phyloP scores from a whole-genome alignment of 2,329 filamentous ascomycete genomes.

The Ceratocystis lukuohia region DNA sequence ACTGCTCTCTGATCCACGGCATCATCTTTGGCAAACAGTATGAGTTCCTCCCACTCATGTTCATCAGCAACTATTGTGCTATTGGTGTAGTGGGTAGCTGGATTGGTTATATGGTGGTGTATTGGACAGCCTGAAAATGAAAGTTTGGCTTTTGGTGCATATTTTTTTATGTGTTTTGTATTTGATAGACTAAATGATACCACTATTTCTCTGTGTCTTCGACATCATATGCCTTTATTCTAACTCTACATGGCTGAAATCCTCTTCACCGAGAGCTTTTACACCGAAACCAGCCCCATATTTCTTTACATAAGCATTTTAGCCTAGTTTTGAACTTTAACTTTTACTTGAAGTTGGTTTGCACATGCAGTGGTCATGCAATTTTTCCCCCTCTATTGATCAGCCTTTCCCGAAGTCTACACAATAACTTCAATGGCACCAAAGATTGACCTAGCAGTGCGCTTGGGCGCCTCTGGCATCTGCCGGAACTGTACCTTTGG shows the following conservation, averaged over 20 bases:
- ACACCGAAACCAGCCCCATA: constrained; percentile 5
- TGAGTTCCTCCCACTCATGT: constrained; percentile 92
- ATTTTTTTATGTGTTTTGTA: constrained; percentile 9
- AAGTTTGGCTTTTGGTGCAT: neutral
- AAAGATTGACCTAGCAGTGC: constrained; percentile 20
- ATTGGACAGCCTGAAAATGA: constrained; percentile 46
- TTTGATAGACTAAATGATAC: constrained; percentile 19
- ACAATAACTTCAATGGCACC: constrained; percentile 17
- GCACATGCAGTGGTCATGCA: neutral
- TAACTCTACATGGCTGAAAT: neutral
- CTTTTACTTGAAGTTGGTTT: neutral
- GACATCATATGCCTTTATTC: neutral
- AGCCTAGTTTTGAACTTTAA: constrained; percentile 8
- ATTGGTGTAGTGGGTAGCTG: constrained; percentile 93
- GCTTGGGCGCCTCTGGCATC: constrained; percentile 19
- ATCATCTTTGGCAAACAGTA: constrained; percentile 70
- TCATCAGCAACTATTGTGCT: constrained; percentile 87
- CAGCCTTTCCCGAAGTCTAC: neutral
- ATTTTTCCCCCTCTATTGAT: neutral
- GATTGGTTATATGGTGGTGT: constrained; percentile 87
- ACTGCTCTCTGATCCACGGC: constrained; percentile 73
- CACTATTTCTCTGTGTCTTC: constrained; percentile 3
- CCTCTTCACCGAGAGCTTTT: neutral
- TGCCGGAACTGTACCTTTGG: constrained; percentile 14
- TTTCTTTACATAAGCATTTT: constrained; percentile 9